Conservation (phyloP, 805 yeast genomes). For the Nakazawaea ambrosiae region DNA sequence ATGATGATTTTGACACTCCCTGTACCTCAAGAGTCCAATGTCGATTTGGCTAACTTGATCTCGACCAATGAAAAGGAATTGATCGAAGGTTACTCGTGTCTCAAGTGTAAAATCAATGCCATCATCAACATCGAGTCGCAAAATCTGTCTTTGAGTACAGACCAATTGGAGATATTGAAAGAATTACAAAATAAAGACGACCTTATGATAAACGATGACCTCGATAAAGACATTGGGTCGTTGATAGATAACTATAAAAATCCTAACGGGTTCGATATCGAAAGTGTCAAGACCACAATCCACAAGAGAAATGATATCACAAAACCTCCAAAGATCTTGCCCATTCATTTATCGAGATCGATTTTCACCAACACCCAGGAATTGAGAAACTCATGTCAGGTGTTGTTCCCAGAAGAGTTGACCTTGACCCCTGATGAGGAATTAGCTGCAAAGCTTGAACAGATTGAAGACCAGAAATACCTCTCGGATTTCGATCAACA, state of each 20-base stretch:
- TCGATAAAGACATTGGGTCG: conserved; percentile 40
- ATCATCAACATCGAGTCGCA: conserved; percentile 24
- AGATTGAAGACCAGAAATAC: conserved; percentile 15
- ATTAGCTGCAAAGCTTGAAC: conserved; percentile 14
- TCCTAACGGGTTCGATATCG: conserved; percentile 32
- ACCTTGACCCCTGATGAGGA: conserved; percentile 39
- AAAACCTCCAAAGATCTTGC: conserved; percentile 62
- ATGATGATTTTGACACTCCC: conserved; percentile 69
- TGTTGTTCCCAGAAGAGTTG: conserved; percentile 51
- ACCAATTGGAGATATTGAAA: conserved; percentile 31
- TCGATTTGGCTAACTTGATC: conserved; percentile 44
- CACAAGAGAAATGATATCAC: conserved; percentile 56
- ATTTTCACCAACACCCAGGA: conserved; percentile 61
- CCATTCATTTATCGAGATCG: conserved; percentile 84
- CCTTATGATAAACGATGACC: conserved; percentile 56
- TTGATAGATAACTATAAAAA: conserved; percentile 41
- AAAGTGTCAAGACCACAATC: conserved; percentile 53
- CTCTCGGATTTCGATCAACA: conserved; percentile 31
- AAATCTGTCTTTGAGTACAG: conserved; percentile 15
- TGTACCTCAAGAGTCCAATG: conserved; percentile 49
- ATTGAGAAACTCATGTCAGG: conserved; percentile 69
- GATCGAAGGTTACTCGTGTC: conserved; percentile 74
- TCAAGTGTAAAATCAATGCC: conserved; percentile 52
- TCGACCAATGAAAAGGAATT: conserved; percentile 55
- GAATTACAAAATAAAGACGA: conserved; percentile 28